Base-by-base conservation (phyloP, 2,329 filamentous ascomycete genomes). In the Dothiorella sarmentorum region DNA sequence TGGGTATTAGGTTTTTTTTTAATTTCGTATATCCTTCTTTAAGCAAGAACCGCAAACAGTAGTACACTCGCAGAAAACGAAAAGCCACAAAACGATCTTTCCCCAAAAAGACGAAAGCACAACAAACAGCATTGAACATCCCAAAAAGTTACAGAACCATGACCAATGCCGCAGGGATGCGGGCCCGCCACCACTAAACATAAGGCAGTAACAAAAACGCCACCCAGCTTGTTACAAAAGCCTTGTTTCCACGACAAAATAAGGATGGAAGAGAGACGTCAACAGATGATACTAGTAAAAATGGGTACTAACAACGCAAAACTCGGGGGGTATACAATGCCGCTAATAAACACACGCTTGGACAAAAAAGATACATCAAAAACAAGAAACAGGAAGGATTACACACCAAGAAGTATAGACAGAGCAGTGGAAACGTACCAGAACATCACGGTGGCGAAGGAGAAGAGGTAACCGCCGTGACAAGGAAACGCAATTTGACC, bases 261-360 rank as follows among this genome's bases (percentile, higher is more conserved):
- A 38, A 31, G 17, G 20, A 27, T 27, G 20, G 33, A n/a, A n/a
- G n/a, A n/a, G n/a, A 38, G 31, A 37, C 27, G 53, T 24, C 27
- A 18, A 37, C 42, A 37, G 17, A 44, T 33, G 24, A 27, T 29
- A 45, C 17, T 18, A 18, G 31, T 44, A 37, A 45, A 37, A 56
- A 56, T 18, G 20, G 24, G 26, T 7, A 29, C 24, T 45, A 31
- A 59, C 22, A 45, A 55, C 20, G 20, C n/a, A 55, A n/a, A n/a
- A 45, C 22, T 40, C 47, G 44, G 56, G 44, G 56, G 57, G 57
- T 59, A 59, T 59, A 59, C 57, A 53, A 59, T 59, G 59, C 59
- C 55, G 55, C 55, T 58, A 52, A 52, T 33, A 29, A 26, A 24
- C 22, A 52, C 35, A 58, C 35, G 33, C 26, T 38, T 35, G 38